These are phyloP conservation scores for Chlamydomonas sp. DNA, from an alignment of 139 green algal genomes.

Conservation along the genomic window DNA sequence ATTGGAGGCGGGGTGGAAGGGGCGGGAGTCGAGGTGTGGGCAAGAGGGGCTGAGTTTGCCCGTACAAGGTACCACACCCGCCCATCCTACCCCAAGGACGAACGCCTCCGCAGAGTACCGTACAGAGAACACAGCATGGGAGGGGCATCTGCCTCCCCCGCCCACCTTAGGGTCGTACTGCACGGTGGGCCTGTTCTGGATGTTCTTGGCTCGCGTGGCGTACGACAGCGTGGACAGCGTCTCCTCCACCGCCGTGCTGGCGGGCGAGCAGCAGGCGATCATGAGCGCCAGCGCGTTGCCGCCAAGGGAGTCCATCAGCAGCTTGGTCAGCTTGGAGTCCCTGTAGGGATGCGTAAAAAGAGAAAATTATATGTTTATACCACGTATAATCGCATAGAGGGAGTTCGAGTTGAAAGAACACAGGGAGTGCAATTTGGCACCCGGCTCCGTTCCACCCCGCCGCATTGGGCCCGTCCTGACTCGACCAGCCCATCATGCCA, in stretches of 20 bases:
- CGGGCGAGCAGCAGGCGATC: conserved; percentile 89
- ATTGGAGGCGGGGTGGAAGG: not conserved
- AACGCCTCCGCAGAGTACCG: too few relatives aligned
- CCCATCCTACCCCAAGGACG: too few relatives aligned
- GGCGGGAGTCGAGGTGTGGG: too few relatives aligned
- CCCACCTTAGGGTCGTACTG: conserved; percentile 68
- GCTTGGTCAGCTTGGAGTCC: conserved; percentile 89
- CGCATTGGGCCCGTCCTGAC: not conserved
- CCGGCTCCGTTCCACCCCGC: not conserved
- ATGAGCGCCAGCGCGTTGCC: conserved; percentile 82
- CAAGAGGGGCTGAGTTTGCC: too few relatives aligned
- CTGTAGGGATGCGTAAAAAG: conserved; percentile 46
- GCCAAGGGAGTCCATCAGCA: conserved; percentile 89
- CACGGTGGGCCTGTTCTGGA: conserved; percentile 75
- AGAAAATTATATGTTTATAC: too few relatives aligned
- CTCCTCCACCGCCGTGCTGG: conserved; percentile 66
- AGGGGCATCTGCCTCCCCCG: not conserved
- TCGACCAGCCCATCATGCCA: not conserved
- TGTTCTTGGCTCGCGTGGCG: conserved; percentile 90
- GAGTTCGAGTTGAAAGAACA: too few relatives aligned
- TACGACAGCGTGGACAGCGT: conserved; percentile 92
- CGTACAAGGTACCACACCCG: too few relatives aligned
- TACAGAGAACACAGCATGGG: not conserved
- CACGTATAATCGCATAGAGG: too few relatives aligned
- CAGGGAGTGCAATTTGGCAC: not conserved